These are phyloP conservation scores for Cocos nucifera DNA, from an alignment of 176 grass and related monocot species.

Conservation along the genomic window DNA sequence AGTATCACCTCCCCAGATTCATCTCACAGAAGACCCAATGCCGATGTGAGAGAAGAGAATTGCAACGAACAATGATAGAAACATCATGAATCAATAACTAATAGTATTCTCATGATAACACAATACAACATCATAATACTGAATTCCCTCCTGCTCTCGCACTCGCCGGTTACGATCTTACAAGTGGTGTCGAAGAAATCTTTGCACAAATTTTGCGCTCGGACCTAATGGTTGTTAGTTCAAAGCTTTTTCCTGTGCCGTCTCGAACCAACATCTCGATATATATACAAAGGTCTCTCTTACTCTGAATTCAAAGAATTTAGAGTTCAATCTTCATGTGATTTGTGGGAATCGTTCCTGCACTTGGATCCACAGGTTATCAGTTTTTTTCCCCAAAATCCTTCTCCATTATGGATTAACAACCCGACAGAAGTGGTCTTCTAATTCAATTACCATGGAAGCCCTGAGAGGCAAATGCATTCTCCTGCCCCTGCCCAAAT, in stretches of 20 bases:
- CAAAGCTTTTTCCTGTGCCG: not conserved
- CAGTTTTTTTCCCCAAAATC: too few species aligned
- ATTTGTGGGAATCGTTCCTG: conserved; percentile 19
- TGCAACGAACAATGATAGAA: not conserved
- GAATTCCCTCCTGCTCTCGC: not conserved
- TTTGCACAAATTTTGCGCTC: not conserved
- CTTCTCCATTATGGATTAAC: too few species aligned
- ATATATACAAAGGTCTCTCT: conserved; percentile 18
- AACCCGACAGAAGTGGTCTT: too few species aligned
- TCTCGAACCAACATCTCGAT: conserved; percentile 1
- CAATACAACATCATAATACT: not conserved
- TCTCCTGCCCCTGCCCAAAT: conserved; percentile 23
- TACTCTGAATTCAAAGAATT: conserved; percentile 24
- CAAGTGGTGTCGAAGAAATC: not conserved
- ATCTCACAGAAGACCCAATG: not conserved
- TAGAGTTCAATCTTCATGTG: conserved; percentile 34
- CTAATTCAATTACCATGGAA: not conserved
- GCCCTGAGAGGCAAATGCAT: conserved; percentile 9
- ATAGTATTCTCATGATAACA: conserved; percentile 4
- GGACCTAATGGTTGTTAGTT: conserved; percentile 8
- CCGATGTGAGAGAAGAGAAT: not conserved
- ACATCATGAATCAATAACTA: not conserved
- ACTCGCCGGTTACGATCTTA: not conserved
- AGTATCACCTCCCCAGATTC: not conserved
- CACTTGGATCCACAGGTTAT: not conserved